Conservation (phyloP, 2,329 filamentous ascomycete genomes). For the Cryphonectria japonica region DNA sequence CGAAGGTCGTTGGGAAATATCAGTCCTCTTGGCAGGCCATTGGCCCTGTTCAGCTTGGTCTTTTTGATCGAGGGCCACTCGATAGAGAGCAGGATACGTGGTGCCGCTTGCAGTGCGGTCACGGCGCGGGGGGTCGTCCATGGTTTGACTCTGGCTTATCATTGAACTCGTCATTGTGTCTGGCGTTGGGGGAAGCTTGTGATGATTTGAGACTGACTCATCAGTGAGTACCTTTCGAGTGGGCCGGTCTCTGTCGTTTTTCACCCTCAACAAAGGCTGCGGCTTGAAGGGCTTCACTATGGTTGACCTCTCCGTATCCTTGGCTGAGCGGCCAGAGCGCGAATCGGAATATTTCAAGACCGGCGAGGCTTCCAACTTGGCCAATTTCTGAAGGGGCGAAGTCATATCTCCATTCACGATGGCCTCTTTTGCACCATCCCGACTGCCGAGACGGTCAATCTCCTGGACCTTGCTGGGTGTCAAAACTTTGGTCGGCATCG, state of each 20-base stretch:
- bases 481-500: constrained; percentile 29
- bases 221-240: constrained; percentile 55
- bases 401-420: constrained; percentile 31
- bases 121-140: constrained; percentile 51
- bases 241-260: constrained; percentile 49
- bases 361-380: constrained; percentile 43
- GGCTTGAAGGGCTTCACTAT: constrained; percentile 18
- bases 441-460: neutral
- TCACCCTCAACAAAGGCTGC: constrained; percentile 12
- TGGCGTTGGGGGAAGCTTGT: constrained; percentile 59
- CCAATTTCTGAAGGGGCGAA: constrained; percentile 56
- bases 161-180: constrained; percentile 63
- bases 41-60: constrained; percentile 18
- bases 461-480: constrained; percentile 33
- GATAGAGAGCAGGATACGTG: constrained; percentile 33
- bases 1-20: constrained; percentile 37
- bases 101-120: constrained; percentile 39
- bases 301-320: constrained; percentile 7
- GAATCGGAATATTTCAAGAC: constrained; percentile 26
- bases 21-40: constrained; percentile 19
- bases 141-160: constrained; percentile 53
- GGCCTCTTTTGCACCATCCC: constrained; percentile 8
- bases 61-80: constrained; percentile 8
- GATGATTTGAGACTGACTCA: constrained; percentile 45
- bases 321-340: constrained; percentile 32